Conservation (phyloP, 2,329 filamentous ascomycete species). For the Pleurostoma richardsiae region DNA sequence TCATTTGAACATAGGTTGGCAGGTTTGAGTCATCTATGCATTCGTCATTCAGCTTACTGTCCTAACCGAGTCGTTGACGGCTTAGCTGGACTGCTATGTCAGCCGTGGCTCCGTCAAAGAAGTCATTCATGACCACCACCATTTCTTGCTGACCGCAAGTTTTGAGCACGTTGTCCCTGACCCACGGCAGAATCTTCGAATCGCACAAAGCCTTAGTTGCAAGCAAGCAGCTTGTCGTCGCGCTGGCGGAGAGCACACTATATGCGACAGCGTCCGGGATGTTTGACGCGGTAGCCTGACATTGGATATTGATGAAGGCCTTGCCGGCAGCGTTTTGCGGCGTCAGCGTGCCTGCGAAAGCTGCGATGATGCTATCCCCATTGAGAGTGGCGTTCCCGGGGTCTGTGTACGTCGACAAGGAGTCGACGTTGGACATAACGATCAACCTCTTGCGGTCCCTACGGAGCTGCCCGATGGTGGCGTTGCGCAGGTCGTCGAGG, state of each 20-base stretch:
- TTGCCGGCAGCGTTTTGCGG: constrained; percentile 22
- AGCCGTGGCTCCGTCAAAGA: constrained; percentile 42
- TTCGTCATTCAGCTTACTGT: too few relatives aligned
- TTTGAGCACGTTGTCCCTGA: constrained; percentile 31
- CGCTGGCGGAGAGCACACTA: constrained; percentile 36
- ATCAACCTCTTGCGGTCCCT: constrained; percentile 28
- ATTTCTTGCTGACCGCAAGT: constrained; percentile 30
- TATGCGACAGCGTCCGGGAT: constrained; percentile 39
- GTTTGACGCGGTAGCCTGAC: constrained; percentile 46
- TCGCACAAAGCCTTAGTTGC: constrained; percentile 44
- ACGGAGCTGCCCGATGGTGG: constrained; percentile 26
- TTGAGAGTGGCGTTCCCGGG: constrained; percentile 33
- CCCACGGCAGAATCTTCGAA: constrained; percentile 40
- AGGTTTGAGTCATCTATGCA: too few relatives aligned
- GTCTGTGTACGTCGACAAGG: constrained; percentile 33
- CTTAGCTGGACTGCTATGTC: constrained; percentile 37
- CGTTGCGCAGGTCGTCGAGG: constrained; percentile 24
- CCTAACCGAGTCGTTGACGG: constrained; percentile 23
- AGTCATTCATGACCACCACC: constrained; percentile 45
- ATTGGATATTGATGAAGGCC: constrained; percentile 38
- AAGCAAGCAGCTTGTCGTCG: constrained; percentile 36
- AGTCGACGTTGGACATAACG: constrained; percentile 27
- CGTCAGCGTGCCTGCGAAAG: constrained; percentile 25
- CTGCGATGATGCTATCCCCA: constrained; percentile 28
- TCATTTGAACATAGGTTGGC: too few relatives aligned